A percentile compares a stretch with the other conserved stretches of the same genome.
Conservation (phyloP, 192 early-diverging fungal species). For the Entomortierella parvispora region DNA sequence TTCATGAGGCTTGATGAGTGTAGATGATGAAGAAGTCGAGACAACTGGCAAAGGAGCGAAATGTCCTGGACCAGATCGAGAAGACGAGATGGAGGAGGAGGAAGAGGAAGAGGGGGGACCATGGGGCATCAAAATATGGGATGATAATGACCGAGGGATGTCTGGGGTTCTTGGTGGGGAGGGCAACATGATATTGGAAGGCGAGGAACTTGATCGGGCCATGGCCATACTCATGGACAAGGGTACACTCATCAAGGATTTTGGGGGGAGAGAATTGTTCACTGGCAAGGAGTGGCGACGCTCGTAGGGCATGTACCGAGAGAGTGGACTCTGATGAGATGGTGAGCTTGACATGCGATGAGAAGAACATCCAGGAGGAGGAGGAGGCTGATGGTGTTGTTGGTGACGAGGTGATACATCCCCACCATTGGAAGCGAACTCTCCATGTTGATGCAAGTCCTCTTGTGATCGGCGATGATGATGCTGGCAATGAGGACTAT, state of each 20-base stretch:
- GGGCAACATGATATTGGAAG: slow-evolving; percentile 1
- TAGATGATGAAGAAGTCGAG: background rate
- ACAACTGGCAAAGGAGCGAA: slow-evolving; percentile 26
- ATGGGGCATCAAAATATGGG: background rate
- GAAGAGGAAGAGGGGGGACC: slow-evolving; percentile 7
- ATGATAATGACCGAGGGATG: slow-evolving; percentile 1
- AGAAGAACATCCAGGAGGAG: background rate
- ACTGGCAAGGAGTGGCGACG: slow-evolving; percentile 32
- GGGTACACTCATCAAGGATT: background rate
- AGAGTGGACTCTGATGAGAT: slow-evolving; percentile 10
- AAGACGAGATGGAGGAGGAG: background rate
- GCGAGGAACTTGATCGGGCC: slow-evolving; percentile 7
- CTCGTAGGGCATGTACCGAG: slow-evolving; percentile 19
- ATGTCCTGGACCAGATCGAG: slow-evolving; percentile 17
- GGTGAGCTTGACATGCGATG: background rate
- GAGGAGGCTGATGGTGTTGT: background rate
- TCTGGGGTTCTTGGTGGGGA: slow-evolving; percentile 43
- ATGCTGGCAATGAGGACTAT: background rate
- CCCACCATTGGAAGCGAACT: too few species aligned
- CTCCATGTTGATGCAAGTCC: background rate
- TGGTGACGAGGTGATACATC: too few species aligned
- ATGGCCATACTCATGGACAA: background rate
- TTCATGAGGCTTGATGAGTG: background rate
- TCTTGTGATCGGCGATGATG: background rate
- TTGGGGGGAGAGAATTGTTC: slow-evolving; percentile 1